Evolutionary conservation across 495 filamentous ascomycete genomes (phyloP), one percentile per base, ranked within the genome.

Genomic region (Platismatia glauca): DNA sequence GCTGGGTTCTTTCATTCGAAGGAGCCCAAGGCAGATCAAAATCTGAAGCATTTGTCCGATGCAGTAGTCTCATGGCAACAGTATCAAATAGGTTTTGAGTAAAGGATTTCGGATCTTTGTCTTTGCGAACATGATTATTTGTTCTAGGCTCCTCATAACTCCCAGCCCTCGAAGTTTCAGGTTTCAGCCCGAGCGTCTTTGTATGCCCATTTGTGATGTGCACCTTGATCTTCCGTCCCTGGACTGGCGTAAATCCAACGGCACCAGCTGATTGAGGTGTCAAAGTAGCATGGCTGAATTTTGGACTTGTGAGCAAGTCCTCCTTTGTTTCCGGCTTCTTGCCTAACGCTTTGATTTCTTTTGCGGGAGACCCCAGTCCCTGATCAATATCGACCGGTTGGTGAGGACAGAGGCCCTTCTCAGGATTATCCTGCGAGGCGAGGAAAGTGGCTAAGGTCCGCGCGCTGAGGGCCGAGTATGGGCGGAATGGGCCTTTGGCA

Each of bases 31-130:
- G 50, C 20, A 33, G n/a, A 27, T 63, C 24, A 37, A 16, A 12
- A 6, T 7, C 33, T 5, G 43, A 24, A 63, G n/a, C n/a, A 7
- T 16, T 65, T 39, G 41, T 27, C 35, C 48, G n/a, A 37, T 58
- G 89, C 34, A 93, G 75, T 84, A 93, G 89, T 60, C 86, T 86
- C 65, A 91, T 79, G 7, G 89, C 81, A 48, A 85, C 77, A n/a
- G 90, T 90, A 64, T 87, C 86, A 68, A 93, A 92, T 4, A 94
- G 76, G 62, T 88, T 88, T 53, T 91, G 90, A 12, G 88, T 87
- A 66, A 95, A 92, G 1, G 89, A 93, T 64, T 89, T 87, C 24
- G 89, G 87, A 69, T 95, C 90, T 67, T 87, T 91, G 66, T 81
- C 78, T 11, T 75, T 72, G 50, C 84, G 80, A 52, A 75, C 73